phyloP scores from a whole-genome alignment of 768 basidiomycete species.

The Mycena kentingensis region DNA sequence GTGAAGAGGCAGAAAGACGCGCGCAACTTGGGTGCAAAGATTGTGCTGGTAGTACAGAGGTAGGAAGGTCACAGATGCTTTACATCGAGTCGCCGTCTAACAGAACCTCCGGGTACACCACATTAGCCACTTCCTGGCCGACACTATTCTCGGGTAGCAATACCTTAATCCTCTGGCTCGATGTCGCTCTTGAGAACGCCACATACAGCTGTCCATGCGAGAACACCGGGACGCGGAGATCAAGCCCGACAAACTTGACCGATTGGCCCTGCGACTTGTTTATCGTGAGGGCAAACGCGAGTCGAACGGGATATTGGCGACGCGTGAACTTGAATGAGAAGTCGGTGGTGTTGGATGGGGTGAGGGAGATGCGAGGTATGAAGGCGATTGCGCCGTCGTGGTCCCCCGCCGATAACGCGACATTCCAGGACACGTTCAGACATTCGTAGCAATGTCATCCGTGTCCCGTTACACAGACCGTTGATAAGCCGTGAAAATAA shows the following conservation, averaged over 20 bases:
- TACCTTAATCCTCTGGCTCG: conserved; percentile 19
- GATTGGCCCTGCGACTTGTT: conserved; percentile 42
- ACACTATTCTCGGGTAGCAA: conserved; percentile 21
- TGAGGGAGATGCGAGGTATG: conserved; percentile 39
- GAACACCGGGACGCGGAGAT: conserved; percentile 31
- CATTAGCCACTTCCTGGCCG: background rate
- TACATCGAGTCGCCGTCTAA: too few species aligned
- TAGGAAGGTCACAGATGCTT: too few species aligned
- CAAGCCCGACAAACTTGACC: conserved; percentile 32
- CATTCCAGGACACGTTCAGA: conserved; percentile 30
- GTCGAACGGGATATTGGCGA: conserved; percentile 35
- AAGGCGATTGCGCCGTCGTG: conserved; percentile 36
- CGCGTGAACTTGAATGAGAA: conserved; percentile 27
- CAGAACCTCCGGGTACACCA: background rate
- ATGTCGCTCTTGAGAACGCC: conserved; percentile 32
- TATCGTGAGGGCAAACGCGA: conserved; percentile 41
- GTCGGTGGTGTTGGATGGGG: conserved; percentile 19
- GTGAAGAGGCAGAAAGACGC: too few species aligned
- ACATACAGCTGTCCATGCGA: conserved; percentile 40
- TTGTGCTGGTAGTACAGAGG: too few species aligned
- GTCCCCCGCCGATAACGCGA: conserved; percentile 38
- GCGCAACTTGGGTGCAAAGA: too few species aligned
- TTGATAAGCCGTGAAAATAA: too few species aligned
- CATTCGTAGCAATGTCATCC: conserved; percentile 25
- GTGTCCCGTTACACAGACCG: conserved; percentile 35